These are phyloP conservation scores for Nadsonia commutata DNA, from an alignment of 1,139 yeast species.

Conservation along the genomic window DNA sequence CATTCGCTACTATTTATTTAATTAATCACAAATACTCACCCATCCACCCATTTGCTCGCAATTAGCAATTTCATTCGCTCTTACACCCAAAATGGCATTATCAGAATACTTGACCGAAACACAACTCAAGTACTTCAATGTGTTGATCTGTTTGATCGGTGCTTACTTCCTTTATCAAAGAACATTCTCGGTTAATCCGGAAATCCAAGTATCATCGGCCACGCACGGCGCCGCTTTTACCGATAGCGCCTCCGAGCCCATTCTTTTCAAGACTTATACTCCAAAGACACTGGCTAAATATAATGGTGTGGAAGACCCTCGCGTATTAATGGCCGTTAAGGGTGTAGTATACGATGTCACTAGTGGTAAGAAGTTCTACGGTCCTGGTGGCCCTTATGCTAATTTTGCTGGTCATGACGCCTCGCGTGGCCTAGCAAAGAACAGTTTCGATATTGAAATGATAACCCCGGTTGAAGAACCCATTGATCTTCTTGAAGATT, in stretches of 20 bases:
- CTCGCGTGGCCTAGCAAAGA: conserved; percentile 80
- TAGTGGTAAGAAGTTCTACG: conserved; percentile 73
- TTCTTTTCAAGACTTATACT: conserved; percentile 67
- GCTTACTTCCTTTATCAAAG: neutral
- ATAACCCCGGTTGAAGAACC: conserved; percentile 32
- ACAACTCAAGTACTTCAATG: neutral
- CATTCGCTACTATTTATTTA: no score
- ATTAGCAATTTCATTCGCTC: no score
- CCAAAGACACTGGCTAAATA: conserved; percentile 58
- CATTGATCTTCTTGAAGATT: conserved; percentile 52
- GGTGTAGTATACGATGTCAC: conserved; percentile 82
- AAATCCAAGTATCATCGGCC: neutral
- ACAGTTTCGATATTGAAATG: conserved; percentile 56
- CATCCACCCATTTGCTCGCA: no score
- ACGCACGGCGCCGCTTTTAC: neutral
- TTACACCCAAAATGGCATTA: no score
- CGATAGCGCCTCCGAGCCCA: conserved; percentile 30
- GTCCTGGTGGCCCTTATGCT: conserved; percentile 92
- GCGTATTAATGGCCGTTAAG: conserved; percentile 67
- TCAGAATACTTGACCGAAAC: no score
- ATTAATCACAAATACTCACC: no score
- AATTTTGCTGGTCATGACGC: conserved; percentile 97
- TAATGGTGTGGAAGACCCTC: conserved; percentile 65
- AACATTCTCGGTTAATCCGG: neutral
- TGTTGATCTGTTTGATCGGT: neutral